Evolutionary conservation across 306 rosid genomes (phyloP).

Genomic region (Urtica urens): DNA sequence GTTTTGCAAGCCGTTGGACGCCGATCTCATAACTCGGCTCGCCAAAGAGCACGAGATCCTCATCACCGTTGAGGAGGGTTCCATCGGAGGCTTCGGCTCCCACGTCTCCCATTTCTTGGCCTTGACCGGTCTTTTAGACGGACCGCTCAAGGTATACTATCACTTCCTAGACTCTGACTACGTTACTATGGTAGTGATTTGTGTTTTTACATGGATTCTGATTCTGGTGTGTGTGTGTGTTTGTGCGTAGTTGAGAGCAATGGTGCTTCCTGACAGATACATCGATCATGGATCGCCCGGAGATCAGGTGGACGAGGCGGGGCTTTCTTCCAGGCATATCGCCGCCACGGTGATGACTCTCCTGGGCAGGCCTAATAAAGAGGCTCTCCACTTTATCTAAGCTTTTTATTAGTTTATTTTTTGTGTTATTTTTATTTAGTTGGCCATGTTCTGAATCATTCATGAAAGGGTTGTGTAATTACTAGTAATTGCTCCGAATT

Average conservation of each 20-base stretch:
- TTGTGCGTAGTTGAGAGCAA: conserved; percentile 60
- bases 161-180: not conserved
- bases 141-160: conserved; percentile 55
- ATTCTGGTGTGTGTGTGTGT: conserved; percentile 5
- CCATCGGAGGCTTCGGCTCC: conserved; percentile 93
- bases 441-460: no score
- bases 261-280: conserved; percentile 92
- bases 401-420: no score
- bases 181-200: not conserved
- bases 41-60: conserved; percentile 74
- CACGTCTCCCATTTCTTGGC: conserved; percentile 72
- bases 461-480: no score
- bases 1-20: conserved; percentile 88
- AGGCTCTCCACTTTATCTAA: no score
- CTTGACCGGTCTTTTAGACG: conserved; percentile 70
- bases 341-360: conserved; percentile 62
- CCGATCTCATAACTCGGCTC: conserved; percentile 45
- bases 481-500: no score
- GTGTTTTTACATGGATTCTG: not conserved
- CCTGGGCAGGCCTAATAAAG: conserved; percentile 43
- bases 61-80: conserved; percentile 76
- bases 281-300: conserved; percentile 73
- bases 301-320: conserved; percentile 62
- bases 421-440: no score
- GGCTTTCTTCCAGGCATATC: conserved; percentile 68